Evolutionary conservation across 225 moss, liverwort and hornwort species (phyloP).

Genomic region (Asterella californica): DNA sequence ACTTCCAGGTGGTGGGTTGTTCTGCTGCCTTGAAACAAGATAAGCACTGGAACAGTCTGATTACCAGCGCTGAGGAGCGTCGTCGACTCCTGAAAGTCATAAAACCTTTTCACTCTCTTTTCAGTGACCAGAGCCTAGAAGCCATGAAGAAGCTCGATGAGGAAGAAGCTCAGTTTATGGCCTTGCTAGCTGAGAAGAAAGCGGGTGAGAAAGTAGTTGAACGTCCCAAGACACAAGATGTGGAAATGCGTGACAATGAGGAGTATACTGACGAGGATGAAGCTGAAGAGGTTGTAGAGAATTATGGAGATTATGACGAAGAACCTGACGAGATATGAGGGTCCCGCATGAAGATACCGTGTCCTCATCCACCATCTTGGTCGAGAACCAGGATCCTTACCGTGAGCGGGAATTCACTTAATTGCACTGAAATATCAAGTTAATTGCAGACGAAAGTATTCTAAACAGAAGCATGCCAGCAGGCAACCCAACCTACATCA

Average conservation of each 20-base stretch:
- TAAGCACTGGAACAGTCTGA: constrained; percentile 91
- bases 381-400: background rate
- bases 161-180: constrained; percentile 42
- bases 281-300: constrained; percentile 43
- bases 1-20: constrained; percentile 83
- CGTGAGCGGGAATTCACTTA: background rate
- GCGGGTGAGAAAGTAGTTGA: constrained; percentile 32
- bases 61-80: constrained; percentile 60
- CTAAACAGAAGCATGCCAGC: background rate
- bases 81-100: constrained; percentile 74
- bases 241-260: constrained; percentile 54
- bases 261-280: constrained; percentile 43
- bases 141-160: constrained; percentile 66
- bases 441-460: background rate
- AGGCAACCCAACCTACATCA: background rate
- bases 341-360: background rate
- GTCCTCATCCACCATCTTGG: background rate
- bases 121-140: constrained; percentile 73
- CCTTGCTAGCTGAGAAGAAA: constrained; percentile 35
- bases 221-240: constrained; percentile 37
- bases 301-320: constrained; percentile 77
- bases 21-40: constrained; percentile 77
- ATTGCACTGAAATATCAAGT: background rate
- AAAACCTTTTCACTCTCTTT: constrained; percentile 76
- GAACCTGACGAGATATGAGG: constrained; percentile 57